Conservation (phyloP, 2,329 filamentous ascomycete species). For the Aspergillus viridinutans region DNA sequence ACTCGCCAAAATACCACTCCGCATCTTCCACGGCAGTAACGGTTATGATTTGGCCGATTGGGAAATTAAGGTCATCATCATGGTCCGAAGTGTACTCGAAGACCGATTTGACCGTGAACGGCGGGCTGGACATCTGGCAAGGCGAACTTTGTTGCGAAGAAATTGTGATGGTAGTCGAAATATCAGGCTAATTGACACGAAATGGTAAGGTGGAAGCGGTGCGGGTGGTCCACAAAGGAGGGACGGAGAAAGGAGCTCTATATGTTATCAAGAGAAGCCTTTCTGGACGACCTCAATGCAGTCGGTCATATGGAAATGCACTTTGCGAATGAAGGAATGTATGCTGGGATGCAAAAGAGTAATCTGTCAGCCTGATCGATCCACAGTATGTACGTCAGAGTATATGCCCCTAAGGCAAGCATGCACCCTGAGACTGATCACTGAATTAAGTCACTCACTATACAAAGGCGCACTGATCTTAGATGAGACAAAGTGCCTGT, state of each 20-base stretch:
- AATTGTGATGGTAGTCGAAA: slow-evolving; percentile 15
- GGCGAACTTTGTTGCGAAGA: slow-evolving; percentile 5
- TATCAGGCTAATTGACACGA: background rate
- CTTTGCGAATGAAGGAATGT: background rate
- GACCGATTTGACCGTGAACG: slow-evolving; percentile 92
- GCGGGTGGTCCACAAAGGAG: background rate
- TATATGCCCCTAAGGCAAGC: background rate
- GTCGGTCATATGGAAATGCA: background rate
- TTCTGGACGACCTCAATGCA: background rate
- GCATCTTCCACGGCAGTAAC: slow-evolving; percentile 88
- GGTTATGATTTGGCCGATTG: slow-evolving; percentile 81
- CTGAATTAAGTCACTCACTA: background rate
- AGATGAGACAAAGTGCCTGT: background rate
- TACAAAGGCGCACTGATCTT: background rate
- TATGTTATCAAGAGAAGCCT: background rate
- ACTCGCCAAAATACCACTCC: slow-evolving; percentile 92
- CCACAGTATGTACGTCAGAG: background rate
- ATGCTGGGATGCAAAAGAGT: slow-evolving; percentile 5
- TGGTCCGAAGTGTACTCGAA: slow-evolving; percentile 92
- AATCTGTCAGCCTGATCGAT: background rate
- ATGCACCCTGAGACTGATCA: slow-evolving; percentile 9
- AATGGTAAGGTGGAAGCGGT: background rate
- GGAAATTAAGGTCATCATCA: slow-evolving; percentile 90
- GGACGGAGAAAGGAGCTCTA: background rate
- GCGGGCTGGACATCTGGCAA: slow-evolving; percentile 61